Evolutionary conservation across 768 basidiomycete genomes (phyloP), one percentile per base, ranked within the genome.

Genomic region (Tylopilus sp.): DNA sequence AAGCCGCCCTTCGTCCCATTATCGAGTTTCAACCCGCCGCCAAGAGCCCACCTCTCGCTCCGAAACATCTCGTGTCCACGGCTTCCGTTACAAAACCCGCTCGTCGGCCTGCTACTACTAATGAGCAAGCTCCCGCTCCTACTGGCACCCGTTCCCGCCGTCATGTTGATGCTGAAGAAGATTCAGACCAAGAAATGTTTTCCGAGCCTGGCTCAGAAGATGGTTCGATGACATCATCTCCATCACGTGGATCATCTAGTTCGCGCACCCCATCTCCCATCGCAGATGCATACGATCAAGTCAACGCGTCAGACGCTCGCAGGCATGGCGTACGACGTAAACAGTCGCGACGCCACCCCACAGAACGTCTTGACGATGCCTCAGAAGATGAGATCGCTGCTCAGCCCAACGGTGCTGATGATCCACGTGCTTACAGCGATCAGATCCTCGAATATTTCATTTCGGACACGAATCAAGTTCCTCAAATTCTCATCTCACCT

Each of bases 381-480:
- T 72, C 74, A 13, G 82, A 80, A 17, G 72, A 70, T 4, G 81
- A 77, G 35, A 60, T 62, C 18, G 50, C 56, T 5, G 39, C 58
- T 22, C 75, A 66, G 39, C 52, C 69, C 51, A 83, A 80, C 56
- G 80, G 78, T 21, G 52, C 57, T 4, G 69, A 69, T 44, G 85
- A 86, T 56, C 72, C 80, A 26, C 78, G 85, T 38, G 75, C 80
- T n/a, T 98, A 98, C 64, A 92, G 87, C 31, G 95, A 98, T 70
- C 90, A 93, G 66, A 93, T 99, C 53, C 78, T 99, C 59, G 95
- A 98, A 73, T 98, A 97, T 73, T 99, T 98, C 70, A 93, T 99
- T 59, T 95, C 95, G 40, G 97, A 99, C 70, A 90, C 93, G 36
- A 88, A 89, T 55, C 88, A 92, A 64, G 84, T 95, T 26, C 97